Evolutionary conservation across 371 early-diverging fungal genomes (phyloP).

Genomic region (Capillidium heterosporum): DNA sequence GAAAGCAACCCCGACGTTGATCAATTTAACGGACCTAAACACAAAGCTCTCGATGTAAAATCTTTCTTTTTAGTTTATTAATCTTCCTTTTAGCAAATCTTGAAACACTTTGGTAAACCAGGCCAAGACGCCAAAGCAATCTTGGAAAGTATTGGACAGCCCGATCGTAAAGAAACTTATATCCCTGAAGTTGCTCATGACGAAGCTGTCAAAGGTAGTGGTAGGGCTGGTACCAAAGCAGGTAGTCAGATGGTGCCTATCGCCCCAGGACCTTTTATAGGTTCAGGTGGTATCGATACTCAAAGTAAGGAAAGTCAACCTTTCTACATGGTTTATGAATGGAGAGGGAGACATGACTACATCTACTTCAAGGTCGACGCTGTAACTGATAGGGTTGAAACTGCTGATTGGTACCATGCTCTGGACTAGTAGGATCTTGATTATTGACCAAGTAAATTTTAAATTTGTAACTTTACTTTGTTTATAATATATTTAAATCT

Average conservation of each 20-base stretch:
- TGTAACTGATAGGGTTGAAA: conserved; percentile 19
- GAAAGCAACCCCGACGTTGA: background rate
- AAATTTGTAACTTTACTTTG: background rate
- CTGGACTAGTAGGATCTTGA: conserved; percentile 9
- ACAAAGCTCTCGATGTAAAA: background rate
- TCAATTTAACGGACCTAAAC: background rate
- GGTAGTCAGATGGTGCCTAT: background rate
- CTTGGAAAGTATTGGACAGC: background rate
- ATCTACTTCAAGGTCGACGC: conserved; percentile 35
- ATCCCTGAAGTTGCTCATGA: background rate
- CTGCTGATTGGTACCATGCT: conserved; percentile 24
- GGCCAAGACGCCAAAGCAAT: background rate
- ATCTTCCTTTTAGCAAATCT: background rate
- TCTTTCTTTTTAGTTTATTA: background rate
- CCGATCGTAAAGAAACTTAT: background rate
- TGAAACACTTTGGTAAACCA: background rate
- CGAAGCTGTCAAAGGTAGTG: background rate
- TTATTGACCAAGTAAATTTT: background rate
- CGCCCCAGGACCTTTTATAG: background rate
- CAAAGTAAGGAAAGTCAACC: background rate
- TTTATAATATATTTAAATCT: too few species aligned
- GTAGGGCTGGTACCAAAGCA: background rate
- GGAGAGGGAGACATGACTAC: conserved; percentile 41
- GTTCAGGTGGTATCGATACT: background rate
- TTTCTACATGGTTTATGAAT: conserved; percentile 30